Conservation (phyloP, 2,329 filamentous ascomycete genomes). For the Chrysoporthe austroafricana region DNA sequence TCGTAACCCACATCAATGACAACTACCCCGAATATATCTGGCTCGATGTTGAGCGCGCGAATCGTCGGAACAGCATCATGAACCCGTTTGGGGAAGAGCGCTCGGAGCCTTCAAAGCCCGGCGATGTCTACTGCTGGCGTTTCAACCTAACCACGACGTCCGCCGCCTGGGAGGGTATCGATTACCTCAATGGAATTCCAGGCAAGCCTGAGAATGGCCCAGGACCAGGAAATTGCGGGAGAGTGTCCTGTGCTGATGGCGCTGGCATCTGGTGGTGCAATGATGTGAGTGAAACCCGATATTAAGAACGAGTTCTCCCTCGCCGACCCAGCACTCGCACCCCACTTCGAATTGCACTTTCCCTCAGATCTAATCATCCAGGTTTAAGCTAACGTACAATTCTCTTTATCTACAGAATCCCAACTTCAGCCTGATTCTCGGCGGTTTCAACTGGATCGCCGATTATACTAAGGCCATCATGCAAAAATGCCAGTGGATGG, state of each 20-base stretch:
- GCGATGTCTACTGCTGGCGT: conserved; percentile 28
- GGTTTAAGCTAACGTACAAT: background rate
- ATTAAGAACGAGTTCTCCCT: background rate
- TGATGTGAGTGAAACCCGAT: conserved; percentile 27
- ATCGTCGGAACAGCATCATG: conserved; percentile 17
- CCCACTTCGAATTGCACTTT: too few relatives aligned
- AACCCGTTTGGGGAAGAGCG: background rate
- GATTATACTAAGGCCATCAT: conserved; percentile 5
- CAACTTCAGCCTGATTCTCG: background rate
- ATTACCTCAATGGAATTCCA: conserved; percentile 26
- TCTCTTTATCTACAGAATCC: background rate
- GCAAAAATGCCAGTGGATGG: conserved; percentile 10
- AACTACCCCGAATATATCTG: conserved; percentile 6
- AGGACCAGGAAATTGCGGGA: conserved; percentile 29
- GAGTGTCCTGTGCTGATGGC: conserved; percentile 31
- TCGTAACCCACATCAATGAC: background rate
- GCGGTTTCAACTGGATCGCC: conserved; percentile 11
- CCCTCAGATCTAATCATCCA: background rate
- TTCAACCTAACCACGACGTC: background rate
- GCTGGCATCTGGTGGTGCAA: conserved; percentile 35
- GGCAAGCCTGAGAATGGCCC: conserved; percentile 27
- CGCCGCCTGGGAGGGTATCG: conserved; percentile 23
- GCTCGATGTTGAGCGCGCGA: background rate
- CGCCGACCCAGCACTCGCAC: background rate
- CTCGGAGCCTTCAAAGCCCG: conserved; percentile 11